Base-by-base conservation (phyloP, 139 green algal species). In the Chlorella vulgaris region DNA sequence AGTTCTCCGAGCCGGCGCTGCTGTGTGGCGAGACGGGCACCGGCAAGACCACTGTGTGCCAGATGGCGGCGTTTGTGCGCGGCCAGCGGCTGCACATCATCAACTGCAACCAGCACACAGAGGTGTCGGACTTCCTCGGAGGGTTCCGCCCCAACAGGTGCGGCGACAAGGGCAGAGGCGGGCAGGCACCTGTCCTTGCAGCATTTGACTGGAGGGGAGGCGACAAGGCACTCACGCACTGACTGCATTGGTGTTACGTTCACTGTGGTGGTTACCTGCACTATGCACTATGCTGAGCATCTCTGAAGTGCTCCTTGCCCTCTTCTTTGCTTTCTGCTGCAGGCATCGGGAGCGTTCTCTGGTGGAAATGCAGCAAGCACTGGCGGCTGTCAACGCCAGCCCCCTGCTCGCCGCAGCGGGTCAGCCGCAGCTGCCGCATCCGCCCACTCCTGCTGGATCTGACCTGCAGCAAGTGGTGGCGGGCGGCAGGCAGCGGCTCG, bases 31-130 rank as follows among this genome's bases (percentile, higher is more conserved):
- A 99, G 84, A 99, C 97, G 21, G 97, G 97, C 33, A 94, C 90
- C 0, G 97, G 97, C 36, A 99, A 99, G 91, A 99, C 97, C 22
- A 98, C 95, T 1, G 95, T 98, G 62, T 98, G 94, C 82, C 97
- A 99, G 90, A 84, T 98, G 86, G 81, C 97, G 35, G 94, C 96
- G 24, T 82, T 93, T 38, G 90, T 97, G 80, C 81, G 89, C 7
- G 88, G 85, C 36, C 94, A 96, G 85, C 81, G 78, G 24, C 89
- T 99, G 78, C 93, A 95, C 75, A 97, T 98, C 53, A 81, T 99
- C 82, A 99, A 99, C 88, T 99, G 97, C 91, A 98, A 99, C 89
- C 94, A 98, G 88, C 96, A 99, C 92, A 99, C 97, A 4, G 97
- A 99, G 88, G 94, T 95, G 7, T 93, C 91, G 0, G 97, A 99